phyloP scores from a whole-genome alignment of 139 green algal species.

The Chlamydomonas incerta region DNA sequence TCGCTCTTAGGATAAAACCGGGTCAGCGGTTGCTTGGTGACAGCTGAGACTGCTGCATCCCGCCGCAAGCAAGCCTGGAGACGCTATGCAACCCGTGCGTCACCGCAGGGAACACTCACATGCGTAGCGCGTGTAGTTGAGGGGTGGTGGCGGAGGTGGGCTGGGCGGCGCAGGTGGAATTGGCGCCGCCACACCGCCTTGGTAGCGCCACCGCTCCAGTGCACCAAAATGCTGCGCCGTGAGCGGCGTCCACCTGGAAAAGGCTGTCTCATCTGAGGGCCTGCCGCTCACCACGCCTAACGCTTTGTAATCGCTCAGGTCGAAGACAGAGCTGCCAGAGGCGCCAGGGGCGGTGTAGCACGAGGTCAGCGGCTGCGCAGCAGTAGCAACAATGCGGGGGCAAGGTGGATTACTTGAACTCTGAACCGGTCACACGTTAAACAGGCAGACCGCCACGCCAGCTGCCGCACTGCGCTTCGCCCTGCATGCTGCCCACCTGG shows the following conservation, averaged over 20 bases:
- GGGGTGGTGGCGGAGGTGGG: constrained; percentile 9
- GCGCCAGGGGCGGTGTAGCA: background rate
- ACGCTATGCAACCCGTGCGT: too few relatives aligned
- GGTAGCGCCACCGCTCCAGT: constrained; percentile 6
- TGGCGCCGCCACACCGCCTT: background rate
- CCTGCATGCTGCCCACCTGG: background rate
- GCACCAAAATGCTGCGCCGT: constrained; percentile 16
- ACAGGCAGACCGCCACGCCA: too few relatives aligned
- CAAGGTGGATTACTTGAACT: too few relatives aligned
- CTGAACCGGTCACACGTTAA: too few relatives aligned
- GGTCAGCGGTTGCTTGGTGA: too few relatives aligned
- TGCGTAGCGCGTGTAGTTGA: background rate
- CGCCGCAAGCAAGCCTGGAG: too few relatives aligned
- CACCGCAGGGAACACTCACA: background rate
- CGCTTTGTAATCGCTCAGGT: background rate
- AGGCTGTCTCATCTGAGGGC: background rate
- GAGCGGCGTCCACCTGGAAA: constrained; percentile 7
- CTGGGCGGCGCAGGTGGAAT: background rate
- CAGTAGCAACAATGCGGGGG: too few relatives aligned
- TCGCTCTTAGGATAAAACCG: too few relatives aligned
- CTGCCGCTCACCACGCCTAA: background rate
- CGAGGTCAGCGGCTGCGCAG: too few relatives aligned
- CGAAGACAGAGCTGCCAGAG: background rate
- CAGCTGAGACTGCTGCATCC: background rate
- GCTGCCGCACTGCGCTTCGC: too few relatives aligned